Base-by-base conservation (phyloP, 1,284 basidiomycete species). In the Anthracocystis panici-leucophaei region DNA sequence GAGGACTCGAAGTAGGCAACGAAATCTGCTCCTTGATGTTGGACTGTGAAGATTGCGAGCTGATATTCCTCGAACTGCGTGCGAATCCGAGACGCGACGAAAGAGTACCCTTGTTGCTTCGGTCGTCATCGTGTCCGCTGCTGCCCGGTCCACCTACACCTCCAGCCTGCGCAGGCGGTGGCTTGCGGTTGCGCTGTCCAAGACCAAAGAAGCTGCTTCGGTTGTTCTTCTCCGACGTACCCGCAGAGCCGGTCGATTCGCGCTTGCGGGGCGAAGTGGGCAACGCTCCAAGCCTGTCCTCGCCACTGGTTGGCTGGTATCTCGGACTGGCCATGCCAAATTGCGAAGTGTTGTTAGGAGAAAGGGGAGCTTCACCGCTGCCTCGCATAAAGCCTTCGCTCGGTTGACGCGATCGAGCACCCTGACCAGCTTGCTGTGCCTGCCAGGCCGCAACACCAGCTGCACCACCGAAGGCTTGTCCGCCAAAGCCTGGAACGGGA, bases 11-110 rank as follows among this genome's bases (percentile, higher is more conserved):
- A 1, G 80, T 84, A 8, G 83, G 83, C 57, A 82, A 58, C 52
- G 82, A 83, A 40, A 84, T 84, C 60, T 83, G 77, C n/a, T 77
- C 71, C 73, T 82, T 82, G 46, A 82, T 53, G 49, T 71, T 78
- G 25, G 54, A 65, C 56, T 72, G 64, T 40, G 57, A 64, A 29
- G 63, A 56, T 40, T 67, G 76, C 27, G 57, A 52, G 54, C 59
- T 70, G 51, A 72, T 69, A 38, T 71, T 65, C 3, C 61, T 31
- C 51, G 67, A 74, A 59, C 66, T 66, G 25, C 78, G 65, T 18
- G 66, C 65, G 33, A 81, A 72, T 0, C 79, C 79, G 18, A 81
- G 76, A n/a, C 78, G 57, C 35, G 75, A 79, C 35, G 75, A 79
- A 0, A 81, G 64, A 2, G 79, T 81, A 12, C 78, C 79, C 50